Conservation (phyloP, 2,329 filamentous ascomycete species). For the Tympanopsis confertula region DNA sequence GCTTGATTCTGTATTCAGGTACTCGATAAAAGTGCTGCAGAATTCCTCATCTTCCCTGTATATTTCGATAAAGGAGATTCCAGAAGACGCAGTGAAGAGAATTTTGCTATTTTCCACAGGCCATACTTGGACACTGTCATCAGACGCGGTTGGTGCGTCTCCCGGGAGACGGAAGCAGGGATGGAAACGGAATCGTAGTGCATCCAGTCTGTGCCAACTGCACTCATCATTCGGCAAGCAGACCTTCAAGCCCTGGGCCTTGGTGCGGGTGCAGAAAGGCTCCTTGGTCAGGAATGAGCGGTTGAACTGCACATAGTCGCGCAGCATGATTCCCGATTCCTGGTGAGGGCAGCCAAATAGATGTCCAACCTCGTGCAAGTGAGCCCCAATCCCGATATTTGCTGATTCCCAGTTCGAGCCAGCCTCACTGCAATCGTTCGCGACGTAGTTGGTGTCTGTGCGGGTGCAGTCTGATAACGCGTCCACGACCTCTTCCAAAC, state of each 20-base stretch:
- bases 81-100: slow-evolving; percentile 66
- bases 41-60: slow-evolving; percentile 69
- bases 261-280: slow-evolving; percentile 76
- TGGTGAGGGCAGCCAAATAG: slow-evolving; percentile 83
- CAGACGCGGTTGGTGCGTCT: slow-evolving; percentile 51
- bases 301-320: slow-evolving; percentile 76
- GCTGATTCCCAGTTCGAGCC: slow-evolving; percentile 94
- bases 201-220: slow-evolving; percentile 80
- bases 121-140: slow-evolving; percentile 77
- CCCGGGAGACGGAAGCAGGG: slow-evolving; percentile 78
- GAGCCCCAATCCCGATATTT: slow-evolving; percentile 84
- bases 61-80: slow-evolving; percentile 77
- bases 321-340: slow-evolving; percentile 81
- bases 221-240: slow-evolving; percentile 74
- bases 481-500: slow-evolving; percentile 78
- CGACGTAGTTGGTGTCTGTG: slow-evolving; percentile 69
- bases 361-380: slow-evolving; percentile 84
- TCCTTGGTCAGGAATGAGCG: slow-evolving; percentile 73
- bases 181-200: slow-evolving; percentile 78
- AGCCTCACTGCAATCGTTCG: slow-evolving; percentile 76
- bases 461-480: slow-evolving; percentile 84
- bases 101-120: slow-evolving; percentile 68
- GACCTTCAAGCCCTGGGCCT: slow-evolving; percentile 61
- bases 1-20: slow-evolving; percentile 47
- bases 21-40: slow-evolving; percentile 75